phyloP scores from a whole-genome alignment of 768 basidiomycete species.

The Scleroderma bovista region DNA sequence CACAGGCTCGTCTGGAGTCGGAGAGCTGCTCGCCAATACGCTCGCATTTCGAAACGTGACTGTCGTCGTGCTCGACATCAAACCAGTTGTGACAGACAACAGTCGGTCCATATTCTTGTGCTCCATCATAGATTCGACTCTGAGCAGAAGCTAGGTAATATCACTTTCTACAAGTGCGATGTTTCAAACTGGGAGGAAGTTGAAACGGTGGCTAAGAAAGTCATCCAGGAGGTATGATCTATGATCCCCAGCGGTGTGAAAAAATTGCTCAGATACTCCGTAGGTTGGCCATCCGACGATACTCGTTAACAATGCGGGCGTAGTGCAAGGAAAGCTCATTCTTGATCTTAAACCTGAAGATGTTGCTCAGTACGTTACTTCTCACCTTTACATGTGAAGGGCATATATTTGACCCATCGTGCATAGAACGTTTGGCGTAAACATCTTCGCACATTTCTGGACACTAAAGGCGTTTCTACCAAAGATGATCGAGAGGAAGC shows the following conservation, averaged over 20 bases:
- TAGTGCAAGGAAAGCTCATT: slow-evolving; percentile 84
- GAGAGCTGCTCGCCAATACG: slow-evolving; percentile 83
- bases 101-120: slow-evolving; percentile 37
- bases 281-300: slow-evolving; percentile 88
- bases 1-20: slow-evolving; percentile 82
- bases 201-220: slow-evolving; percentile 60
- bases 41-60: slow-evolving; percentile 76
- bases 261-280: slow-evolving; percentile 1
- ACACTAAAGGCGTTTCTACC: slow-evolving; percentile 91
- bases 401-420: neutral
- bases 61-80: slow-evolving; percentile 83
- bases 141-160: slow-evolving; percentile 49
- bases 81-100: slow-evolving; percentile 71
- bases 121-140: neutral
- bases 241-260: neutral
- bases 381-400: neutral
- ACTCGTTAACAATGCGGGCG: slow-evolving; percentile 91
- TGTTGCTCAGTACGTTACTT: slow-evolving; percentile 57
- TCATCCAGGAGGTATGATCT: slow-evolving; percentile 66
- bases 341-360: slow-evolving; percentile 77
- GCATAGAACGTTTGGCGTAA: slow-evolving; percentile 81
- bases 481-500: slow-evolving; percentile 67
- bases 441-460: slow-evolving; percentile 88
- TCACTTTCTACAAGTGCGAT: slow-evolving; percentile 86
- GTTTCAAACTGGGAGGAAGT: slow-evolving; percentile 88